Conservation (phyloP, 2,329 filamentous ascomycete genomes). For the Diaporthe vexans region DNA sequence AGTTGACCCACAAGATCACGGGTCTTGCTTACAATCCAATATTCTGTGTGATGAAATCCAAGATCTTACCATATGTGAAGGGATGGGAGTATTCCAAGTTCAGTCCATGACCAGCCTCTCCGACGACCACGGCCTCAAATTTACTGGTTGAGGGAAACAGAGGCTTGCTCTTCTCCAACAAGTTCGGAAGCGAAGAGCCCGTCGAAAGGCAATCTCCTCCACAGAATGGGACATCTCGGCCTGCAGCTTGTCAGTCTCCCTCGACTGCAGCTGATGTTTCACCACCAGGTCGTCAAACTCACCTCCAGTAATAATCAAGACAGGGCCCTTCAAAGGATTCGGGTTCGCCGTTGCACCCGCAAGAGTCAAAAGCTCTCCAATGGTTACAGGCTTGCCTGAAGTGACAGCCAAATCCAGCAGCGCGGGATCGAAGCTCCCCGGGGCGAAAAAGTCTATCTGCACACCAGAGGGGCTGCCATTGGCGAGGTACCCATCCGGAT, state of each 20-base stretch:
- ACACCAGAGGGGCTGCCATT: constrained; percentile 60
- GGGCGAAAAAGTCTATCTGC: constrained; percentile 67
- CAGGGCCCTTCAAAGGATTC: constrained; percentile 65
- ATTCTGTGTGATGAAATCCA: constrained; percentile 35
- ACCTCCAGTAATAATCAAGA: constrained; percentile 71
- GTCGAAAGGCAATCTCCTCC: constrained; percentile 71
- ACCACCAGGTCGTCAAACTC: constrained; percentile 42
- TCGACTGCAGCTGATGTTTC: background rate
- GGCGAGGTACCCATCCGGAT: constrained; percentile 67
- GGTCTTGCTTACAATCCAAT: background rate
- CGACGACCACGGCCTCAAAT: constrained; percentile 69
- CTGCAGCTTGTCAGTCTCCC: constrained; percentile 46
- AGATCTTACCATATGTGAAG: constrained; percentile 39
- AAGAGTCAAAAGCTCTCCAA: constrained; percentile 72
- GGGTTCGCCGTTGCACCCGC: constrained; percentile 52
- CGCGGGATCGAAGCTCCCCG: constrained; percentile 67
- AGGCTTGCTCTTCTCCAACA: constrained; percentile 58
- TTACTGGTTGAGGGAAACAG: constrained; percentile 60
- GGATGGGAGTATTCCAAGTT: constrained; percentile 54
- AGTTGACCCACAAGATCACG: background rate
- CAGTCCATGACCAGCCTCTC: constrained; percentile 64
- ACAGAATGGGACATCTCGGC: constrained; percentile 69
- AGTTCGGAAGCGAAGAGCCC: constrained; percentile 53
- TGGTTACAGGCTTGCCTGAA: constrained; percentile 68
- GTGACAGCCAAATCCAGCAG: constrained; percentile 61